A percentile compares a stretch with the other conserved stretches of the same genome.
phyloP scores from a whole-genome alignment of 768 basidiomycete species.

The Ramaria rubella region DNA sequence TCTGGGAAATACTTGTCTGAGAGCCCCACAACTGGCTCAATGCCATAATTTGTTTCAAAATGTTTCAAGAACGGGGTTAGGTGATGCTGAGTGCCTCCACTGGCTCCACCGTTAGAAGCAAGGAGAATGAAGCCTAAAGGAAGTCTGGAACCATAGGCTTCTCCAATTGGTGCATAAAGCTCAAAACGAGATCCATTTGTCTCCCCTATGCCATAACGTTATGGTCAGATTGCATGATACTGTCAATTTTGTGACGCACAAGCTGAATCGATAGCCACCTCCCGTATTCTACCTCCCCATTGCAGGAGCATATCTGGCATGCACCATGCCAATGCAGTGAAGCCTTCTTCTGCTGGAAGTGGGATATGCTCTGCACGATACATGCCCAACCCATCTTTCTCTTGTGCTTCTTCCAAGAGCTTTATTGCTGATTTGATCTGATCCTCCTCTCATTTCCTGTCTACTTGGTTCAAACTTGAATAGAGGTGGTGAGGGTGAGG shows the following conservation, averaged over 20 bases:
- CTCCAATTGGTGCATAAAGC: constrained; percentile 10
- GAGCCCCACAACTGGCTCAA: constrained; percentile 21
- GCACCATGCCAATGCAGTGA: constrained; percentile 8
- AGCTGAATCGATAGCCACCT: constrained; percentile 14
- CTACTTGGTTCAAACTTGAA: not conserved
- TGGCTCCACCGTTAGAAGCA: constrained; percentile 10
- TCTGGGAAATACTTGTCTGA: constrained; percentile 31
- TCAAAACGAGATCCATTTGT: constrained; percentile 10
- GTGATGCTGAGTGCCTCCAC: constrained; percentile 23
- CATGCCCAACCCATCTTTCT: not conserved
- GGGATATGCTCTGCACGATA: not conserved
- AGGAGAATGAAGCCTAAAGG: constrained; percentile 10
- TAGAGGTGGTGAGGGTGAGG: not conserved
- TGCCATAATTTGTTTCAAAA: constrained; percentile 19
- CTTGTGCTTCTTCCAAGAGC: not conserved
- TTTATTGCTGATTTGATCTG: constrained; percentile 3
- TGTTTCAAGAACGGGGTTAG: constrained; percentile 21
- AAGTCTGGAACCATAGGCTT: constrained; percentile 4
- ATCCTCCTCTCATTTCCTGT: constrained; percentile 7
- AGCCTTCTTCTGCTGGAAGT: not conserved
- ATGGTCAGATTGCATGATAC: not conserved
- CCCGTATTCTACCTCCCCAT: constrained; percentile 11
- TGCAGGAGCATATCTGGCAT: constrained; percentile 10
- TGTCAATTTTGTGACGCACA: constrained; percentile 9
- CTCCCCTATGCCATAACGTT: constrained; percentile 1